Base-by-base conservation (phyloP, 208 protist genomes). In the Trypanosoma cruzi region DNA sequence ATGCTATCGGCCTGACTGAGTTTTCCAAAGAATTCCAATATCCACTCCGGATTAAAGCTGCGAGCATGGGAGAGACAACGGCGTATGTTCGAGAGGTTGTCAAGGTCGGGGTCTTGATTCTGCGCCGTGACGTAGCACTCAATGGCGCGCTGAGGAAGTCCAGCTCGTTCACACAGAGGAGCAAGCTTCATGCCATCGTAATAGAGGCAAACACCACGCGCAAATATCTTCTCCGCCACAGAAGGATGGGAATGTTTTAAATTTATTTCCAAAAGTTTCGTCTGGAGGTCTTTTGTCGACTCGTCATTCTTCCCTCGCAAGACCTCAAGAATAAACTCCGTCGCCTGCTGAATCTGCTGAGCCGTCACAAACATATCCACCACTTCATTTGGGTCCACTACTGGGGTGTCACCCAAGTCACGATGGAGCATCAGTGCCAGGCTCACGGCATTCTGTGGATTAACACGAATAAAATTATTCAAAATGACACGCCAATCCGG, bases 221-320 rank as follows among this genome's bases (percentile, higher is more conserved):
- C 93, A 77, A 99, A 94, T 54, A 99, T 99, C 63, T 98, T 97
- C 77, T 99, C 98, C 5, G 99, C 97, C 8, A 99, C 98, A 64
- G 98, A 94, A 46, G 98, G 96, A 24, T 94, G 89, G 18, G 96
- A 98, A 64, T 96, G 92, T 75, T 99, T 94, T n/a, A 99, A 81
- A 81, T 99, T 99, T 69, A 99, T 99, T 85, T 99, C 98, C 11
- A 99, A 87, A 44, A 99, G 88, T 66, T 98, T 98, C 11, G 99
- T 99, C 87, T 99, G 99, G 7, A 99, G 89, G 34, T 93, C 90
- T 29, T 80, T 83, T 16, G 88, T 99, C 53, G 94, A 86, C 75
- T 97, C 95, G 56, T 88, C 84, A 73, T 84, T 86, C 79, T 98
- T 88, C 42, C 79, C 77, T 66, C 96, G 97, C 36, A 99, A 85